These are phyloP conservation scores for Kwoniella pini DNA, from an alignment of 768 basidiomycete genomes.

Conservation along the genomic window DNA sequence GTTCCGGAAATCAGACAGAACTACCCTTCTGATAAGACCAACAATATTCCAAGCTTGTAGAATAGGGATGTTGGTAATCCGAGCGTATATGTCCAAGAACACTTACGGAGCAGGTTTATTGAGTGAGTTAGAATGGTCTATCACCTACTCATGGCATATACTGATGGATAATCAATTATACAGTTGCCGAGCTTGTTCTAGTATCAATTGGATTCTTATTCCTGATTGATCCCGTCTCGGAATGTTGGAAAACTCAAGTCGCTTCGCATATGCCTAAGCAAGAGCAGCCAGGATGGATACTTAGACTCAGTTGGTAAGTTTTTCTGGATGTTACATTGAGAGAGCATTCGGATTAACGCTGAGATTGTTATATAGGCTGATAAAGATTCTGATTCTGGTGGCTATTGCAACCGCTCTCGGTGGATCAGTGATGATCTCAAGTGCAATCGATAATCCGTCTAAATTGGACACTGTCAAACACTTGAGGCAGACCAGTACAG, in stretches of 20 bases:
- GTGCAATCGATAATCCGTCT: slow-evolving; percentile 10
- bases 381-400: slow-evolving; percentile 7
- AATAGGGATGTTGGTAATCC: slow-evolving; percentile 25
- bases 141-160: not conserved
- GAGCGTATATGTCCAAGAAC: slow-evolving; percentile 27
- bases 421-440: slow-evolving; percentile 11
- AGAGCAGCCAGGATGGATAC: slow-evolving; percentile 24
- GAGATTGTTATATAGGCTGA: no score
- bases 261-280: slow-evolving; percentile 8
- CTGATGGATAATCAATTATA: not conserved
- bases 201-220: slow-evolving; percentile 33
- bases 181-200: slow-evolving; percentile 37
- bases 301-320: slow-evolving; percentile 4
- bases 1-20: slow-evolving; percentile 1
- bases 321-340: no score
- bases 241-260: slow-evolving; percentile 24
- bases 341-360: no score
- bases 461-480: slow-evolving; percentile 17
- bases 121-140: slow-evolving; percentile 16
- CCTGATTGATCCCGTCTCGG: slow-evolving; percentile 31
- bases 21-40: slow-evolving; percentile 23
- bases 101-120: slow-evolving; percentile 19
- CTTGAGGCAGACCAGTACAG: slow-evolving; percentile 13
- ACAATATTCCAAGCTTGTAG: slow-evolving; percentile 19
- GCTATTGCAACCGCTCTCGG: slow-evolving; percentile 27